phyloP scores from a whole-genome alignment of 225 moss, liverwort and hornwort species.

The Ulota crispa region DNA sequence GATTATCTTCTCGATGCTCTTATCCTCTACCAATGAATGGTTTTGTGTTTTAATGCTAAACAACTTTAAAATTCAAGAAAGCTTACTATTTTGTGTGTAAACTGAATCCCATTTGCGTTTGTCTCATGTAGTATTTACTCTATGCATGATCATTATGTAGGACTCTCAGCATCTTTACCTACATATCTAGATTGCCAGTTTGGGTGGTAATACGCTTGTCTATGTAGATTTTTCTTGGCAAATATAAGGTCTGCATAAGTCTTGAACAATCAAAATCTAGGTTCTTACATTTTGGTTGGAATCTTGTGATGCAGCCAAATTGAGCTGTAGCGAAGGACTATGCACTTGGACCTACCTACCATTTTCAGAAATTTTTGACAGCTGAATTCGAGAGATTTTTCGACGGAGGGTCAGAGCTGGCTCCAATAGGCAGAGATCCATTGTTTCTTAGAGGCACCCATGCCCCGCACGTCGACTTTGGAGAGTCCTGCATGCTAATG shows the following conservation, averaged over 20 bases:
- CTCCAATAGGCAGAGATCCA: not conserved
- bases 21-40: not conserved
- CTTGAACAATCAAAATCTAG: not conserved
- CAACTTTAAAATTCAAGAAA: not conserved
- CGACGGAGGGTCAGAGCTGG: not conserved
- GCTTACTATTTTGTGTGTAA: too few species aligned
- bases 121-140: not conserved
- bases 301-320: constrained; percentile 25
- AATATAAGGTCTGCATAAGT: not conserved
- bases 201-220: not conserved
- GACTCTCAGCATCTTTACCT: too few species aligned
- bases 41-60: not conserved
- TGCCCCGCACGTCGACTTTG: not conserved
- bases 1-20: not conserved
- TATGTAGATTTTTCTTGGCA: not conserved
- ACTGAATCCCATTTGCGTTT: too few species aligned
- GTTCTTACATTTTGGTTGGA: not conserved
- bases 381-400: not conserved
- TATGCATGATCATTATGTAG: not conserved
- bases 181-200: too few species aligned
- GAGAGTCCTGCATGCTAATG: not conserved
- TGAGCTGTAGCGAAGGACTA: constrained; percentile 4
- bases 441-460: not conserved
- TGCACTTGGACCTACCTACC: not conserved
- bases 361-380: not conserved